Evolutionary conservation across 2,329 filamentous ascomycete genomes (phyloP), one percentile per base, ranked within the genome.

Genomic region (Bipolaris gigantea): DNA sequence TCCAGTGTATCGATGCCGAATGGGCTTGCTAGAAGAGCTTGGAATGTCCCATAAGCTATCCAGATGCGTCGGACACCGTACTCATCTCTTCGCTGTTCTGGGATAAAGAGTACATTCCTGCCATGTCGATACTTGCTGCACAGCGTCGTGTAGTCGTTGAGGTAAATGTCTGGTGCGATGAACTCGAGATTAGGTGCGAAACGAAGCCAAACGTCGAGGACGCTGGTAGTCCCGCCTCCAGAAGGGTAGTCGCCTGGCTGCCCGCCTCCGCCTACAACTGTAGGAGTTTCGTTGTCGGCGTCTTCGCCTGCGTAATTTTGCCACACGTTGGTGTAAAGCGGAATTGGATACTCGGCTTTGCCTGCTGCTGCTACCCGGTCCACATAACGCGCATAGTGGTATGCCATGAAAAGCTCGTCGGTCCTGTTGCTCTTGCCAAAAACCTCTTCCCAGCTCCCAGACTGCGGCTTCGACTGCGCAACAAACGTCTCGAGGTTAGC

Each of bases 21-120:
- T 0, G 67, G 67, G 11, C 51, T 54, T 53, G 64, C 50, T 50
- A 64, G 5, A 48, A 64, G 9, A 64, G 55, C 11, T 61, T 56
- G 15, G 56, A 62, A 39, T 58, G 64, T 66, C 15, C 58, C 64
- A 34, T 69, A 69, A 1, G 65, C 66, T 7, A 56, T 51, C 67
- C 67, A 70, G 5, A 69, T 56, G 1, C 67, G 58, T 18, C 67
- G 55, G 3, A 61, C 62, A 4, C 67, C 67, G 5, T 64, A 60
- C 69, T 79, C 78, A 48, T 82, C 80, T 11, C 80, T 73, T 5
- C 79, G 71, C 59, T 82, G 80, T 66, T 83, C 80, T 0, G 80
- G 80, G 34, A 83, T 81, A 57, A 82, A 81, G 0, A 83, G 70
- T 0, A 79, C 73, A 56, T 81, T 77, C 10, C 67, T 64, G 3